Conservation (phyloP, 2,329 filamentous ascomycete genomes). For the Diaporthe humulicola region DNA sequence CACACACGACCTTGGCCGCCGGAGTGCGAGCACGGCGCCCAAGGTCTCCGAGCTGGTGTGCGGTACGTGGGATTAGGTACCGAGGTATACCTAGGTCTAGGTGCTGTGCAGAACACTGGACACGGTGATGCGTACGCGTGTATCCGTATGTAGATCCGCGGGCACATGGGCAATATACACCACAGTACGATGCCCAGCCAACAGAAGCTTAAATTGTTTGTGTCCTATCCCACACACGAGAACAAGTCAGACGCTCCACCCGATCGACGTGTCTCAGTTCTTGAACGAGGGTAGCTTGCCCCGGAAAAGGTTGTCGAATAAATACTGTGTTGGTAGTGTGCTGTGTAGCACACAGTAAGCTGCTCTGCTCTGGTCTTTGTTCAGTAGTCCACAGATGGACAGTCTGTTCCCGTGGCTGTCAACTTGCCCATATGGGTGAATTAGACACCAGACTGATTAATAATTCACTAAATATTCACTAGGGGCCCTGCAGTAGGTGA, state of each 20-base stretch:
- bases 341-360: not conserved
- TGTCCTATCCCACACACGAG: conserved; percentile 27
- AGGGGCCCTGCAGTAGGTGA: not conserved
- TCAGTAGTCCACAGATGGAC: not conserved
- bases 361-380: not conserved
- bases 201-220: conserved; percentile 29
- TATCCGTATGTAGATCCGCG: not conserved
- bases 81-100: not conserved
- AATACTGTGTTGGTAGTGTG: not conserved
- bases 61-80: not conserved
- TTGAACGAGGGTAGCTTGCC: conserved; percentile 23
- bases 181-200: conserved; percentile 15
- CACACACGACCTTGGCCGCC: conserved; percentile 5
- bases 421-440: not conserved
- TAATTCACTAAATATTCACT: not conserved
- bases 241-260: conserved; percentile 31
- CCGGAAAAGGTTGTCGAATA: not conserved
- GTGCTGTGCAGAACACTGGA: not conserved
- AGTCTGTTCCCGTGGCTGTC: not conserved
- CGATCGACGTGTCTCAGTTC: conserved; percentile 30
- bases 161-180: not conserved
- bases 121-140: not conserved
- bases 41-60: conserved; percentile 9
- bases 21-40: not conserved
- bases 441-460: not conserved